These are phyloP conservation scores for Poteriospumella lacustris DNA, from an alignment of 108 stramenopile species.

Conservation along the genomic window DNA sequence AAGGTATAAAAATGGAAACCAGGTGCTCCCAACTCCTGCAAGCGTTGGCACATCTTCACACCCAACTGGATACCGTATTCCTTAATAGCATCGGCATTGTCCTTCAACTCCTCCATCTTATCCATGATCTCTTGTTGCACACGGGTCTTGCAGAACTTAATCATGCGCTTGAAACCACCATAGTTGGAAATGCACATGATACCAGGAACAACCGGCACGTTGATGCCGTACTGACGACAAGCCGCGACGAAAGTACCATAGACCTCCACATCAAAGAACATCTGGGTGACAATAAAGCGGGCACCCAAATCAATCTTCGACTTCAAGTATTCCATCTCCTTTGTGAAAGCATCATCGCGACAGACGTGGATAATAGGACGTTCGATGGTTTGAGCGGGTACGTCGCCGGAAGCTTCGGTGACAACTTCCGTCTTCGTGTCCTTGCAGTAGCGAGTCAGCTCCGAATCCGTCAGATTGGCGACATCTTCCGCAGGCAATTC, in stretches of 20 bases:
- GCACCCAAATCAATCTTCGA: constrained; percentile 60
- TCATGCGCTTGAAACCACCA: constrained; percentile 95
- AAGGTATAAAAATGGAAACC: constrained; percentile 95
- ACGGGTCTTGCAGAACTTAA: constrained; percentile 95
- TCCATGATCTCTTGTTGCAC: constrained; percentile 72
- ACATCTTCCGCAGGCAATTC: constrained; percentile 45
- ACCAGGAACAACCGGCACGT: constrained; percentile 88
- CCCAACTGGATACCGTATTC: constrained; percentile 10
- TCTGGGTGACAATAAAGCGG: constrained; percentile 97
- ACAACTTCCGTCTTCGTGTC: background rate
- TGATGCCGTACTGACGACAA: constrained; percentile 78
- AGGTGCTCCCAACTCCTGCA: constrained; percentile 52
- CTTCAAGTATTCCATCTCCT: constrained; percentile 96
- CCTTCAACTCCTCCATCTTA: constrained; percentile 63
- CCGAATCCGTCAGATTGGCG: background rate
- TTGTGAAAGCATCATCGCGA: constrained; percentile 83
- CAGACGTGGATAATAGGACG: constrained; percentile 68
- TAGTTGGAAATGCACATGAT: constrained; percentile 97
- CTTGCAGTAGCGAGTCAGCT: constrained; percentile 14
- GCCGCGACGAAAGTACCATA: constrained; percentile 82
- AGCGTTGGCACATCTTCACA: constrained; percentile 9
- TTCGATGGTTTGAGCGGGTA: background rate
- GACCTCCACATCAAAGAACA: constrained; percentile 94
- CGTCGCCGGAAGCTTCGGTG: background rate
- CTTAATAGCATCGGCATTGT: background rate